A percentile compares a stretch with the other conserved stretches of the same genome.
Evolutionary conservation across 2,329 filamentous ascomycete species (phyloP).

Genomic region (Diplodia scrobiculata): DNA sequence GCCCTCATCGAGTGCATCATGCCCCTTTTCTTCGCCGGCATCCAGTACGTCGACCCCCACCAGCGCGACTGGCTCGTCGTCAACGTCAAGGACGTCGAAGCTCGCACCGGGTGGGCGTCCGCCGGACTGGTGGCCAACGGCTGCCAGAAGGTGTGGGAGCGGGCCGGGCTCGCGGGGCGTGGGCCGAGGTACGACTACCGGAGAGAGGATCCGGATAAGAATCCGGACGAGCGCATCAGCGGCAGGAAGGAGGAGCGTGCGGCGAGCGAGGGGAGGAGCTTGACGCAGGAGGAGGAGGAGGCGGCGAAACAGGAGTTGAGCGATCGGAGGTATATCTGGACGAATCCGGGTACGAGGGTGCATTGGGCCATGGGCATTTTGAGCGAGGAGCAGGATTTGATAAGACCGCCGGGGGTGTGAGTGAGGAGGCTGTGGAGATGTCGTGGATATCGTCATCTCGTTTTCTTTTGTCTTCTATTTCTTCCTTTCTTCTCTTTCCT

Average conservation of each 20-base stretch:
- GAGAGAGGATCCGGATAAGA: neutral
- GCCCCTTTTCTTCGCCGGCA: constrained; percentile 80
- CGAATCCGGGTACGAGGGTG: constrained; percentile 25
- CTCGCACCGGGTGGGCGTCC: constrained; percentile 84
- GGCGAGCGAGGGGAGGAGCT: constrained; percentile 9
- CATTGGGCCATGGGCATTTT: constrained; percentile 30
- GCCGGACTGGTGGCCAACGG: constrained; percentile 78
- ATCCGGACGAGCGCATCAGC: constrained; percentile 17
- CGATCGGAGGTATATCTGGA: constrained; percentile 24
- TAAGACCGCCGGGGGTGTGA: constrained; percentile 9
- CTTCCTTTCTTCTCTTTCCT: neutral
- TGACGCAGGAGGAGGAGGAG: constrained; percentile 6
- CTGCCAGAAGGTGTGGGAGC: constrained; percentile 82
- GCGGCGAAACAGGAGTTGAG: constrained; percentile 11
- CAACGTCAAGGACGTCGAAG: constrained; percentile 72
- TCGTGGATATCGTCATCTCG: too few species aligned
- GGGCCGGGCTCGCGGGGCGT: constrained; percentile 69
- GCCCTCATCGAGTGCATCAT: constrained; percentile 82
- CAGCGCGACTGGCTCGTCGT: constrained; percentile 79
- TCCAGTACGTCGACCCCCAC: constrained; percentile 70
- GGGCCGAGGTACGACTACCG: constrained; percentile 68
- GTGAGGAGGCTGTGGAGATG: neutral
- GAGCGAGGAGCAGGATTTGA: constrained; percentile 26
- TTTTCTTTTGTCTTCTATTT: neutral
- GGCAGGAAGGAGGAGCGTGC: constrained; percentile 12